phyloP scores from a whole-genome alignment of 176 grass and related monocot species.

The Oryza rufipogon region DNA sequence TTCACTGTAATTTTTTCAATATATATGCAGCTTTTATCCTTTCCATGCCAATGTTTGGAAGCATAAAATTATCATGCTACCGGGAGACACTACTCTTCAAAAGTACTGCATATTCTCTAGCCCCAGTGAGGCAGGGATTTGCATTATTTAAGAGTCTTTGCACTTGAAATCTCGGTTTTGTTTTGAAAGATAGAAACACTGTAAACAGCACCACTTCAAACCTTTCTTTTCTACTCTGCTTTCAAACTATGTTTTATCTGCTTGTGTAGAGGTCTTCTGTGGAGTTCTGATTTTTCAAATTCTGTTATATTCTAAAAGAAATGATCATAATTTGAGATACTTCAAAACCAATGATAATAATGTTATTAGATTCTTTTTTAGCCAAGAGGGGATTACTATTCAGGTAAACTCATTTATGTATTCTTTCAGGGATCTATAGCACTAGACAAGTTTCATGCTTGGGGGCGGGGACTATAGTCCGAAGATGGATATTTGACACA shows the following conservation, averaged over 20 bases:
- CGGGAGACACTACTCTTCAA: constrained; percentile 5
- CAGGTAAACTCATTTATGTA: constrained; percentile 34
- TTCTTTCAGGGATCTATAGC: constrained; percentile 31
- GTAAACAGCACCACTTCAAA: neutral
- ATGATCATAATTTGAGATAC: constrained; percentile 6
- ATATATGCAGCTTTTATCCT: constrained; percentile 5
- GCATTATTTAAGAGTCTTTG: constrained; percentile 24
- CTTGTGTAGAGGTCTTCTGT: neutral
- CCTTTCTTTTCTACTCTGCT: neutral
- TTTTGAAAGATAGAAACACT: neutral
- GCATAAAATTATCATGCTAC: constrained; percentile 29
- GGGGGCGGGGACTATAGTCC: constrained; percentile 29
- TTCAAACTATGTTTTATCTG: constrained; percentile 4
- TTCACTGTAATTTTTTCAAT: constrained; percentile 3
- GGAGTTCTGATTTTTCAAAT: constrained; percentile 6
- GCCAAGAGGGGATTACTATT: constrained; percentile 6
- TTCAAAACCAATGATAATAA: constrained; percentile 20
- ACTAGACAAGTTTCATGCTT: constrained; percentile 41
- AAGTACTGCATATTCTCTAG: neutral
- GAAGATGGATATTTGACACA: constrained; percentile 43
- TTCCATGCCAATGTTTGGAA: neutral
- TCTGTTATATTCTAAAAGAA: constrained; percentile 4
- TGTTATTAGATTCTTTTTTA: constrained; percentile 15
- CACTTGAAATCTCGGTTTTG: neutral
- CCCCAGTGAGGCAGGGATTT: neutral